Evolutionary conservation across 192 early-diverging fungal genomes (phyloP).

Genomic region (Mortierella alpina): DNA sequence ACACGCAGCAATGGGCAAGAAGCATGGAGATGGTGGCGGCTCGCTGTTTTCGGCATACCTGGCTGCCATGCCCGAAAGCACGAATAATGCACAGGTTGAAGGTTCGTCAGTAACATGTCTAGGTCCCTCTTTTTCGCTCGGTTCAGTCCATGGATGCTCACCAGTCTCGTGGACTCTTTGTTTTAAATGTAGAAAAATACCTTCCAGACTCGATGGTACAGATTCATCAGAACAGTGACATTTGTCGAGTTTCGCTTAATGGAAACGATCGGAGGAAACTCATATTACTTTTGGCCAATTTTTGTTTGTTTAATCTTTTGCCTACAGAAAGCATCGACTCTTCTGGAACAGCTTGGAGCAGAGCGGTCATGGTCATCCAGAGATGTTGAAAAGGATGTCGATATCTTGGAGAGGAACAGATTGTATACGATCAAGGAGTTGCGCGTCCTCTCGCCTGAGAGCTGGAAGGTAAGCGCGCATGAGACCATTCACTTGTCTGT

Average conservation of each 20-base stretch:
- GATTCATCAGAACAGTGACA: neutral
- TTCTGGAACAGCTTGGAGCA: slow-evolving; percentile 61
- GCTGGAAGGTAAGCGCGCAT: slow-evolving; percentile 59
- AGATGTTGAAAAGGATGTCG: slow-evolving; percentile 60
- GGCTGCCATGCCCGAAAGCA: slow-evolving; percentile 22
- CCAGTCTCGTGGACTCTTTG: neutral
- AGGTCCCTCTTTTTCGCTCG: neutral
- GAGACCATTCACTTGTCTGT: neutral
- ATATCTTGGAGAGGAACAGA: slow-evolving; percentile 56
- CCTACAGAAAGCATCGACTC: slow-evolving; percentile 58
- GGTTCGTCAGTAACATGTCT: slow-evolving; percentile 7
- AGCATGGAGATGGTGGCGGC: slow-evolving; percentile 28
- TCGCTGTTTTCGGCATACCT: slow-evolving; percentile 34
- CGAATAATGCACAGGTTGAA: neutral
- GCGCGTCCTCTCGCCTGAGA: slow-evolving; percentile 58
- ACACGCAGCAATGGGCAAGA: slow-evolving; percentile 31
- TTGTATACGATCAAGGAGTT: slow-evolving; percentile 60
- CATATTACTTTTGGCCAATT: neutral
- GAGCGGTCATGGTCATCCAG: slow-evolving; percentile 60
- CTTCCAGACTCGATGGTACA: slow-evolving; percentile 48
- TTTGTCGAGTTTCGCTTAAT: too few species aligned
- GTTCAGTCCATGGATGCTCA: neutral
- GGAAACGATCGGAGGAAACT: neutral
- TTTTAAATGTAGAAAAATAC: slow-evolving; percentile 23
- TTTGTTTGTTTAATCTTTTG: neutral